A percentile compares a stretch with the other conserved stretches of the same genome.
Conservation (phyloP, 1,284 basidiomycete genomes). For the Xerocomus minutiporus region DNA sequence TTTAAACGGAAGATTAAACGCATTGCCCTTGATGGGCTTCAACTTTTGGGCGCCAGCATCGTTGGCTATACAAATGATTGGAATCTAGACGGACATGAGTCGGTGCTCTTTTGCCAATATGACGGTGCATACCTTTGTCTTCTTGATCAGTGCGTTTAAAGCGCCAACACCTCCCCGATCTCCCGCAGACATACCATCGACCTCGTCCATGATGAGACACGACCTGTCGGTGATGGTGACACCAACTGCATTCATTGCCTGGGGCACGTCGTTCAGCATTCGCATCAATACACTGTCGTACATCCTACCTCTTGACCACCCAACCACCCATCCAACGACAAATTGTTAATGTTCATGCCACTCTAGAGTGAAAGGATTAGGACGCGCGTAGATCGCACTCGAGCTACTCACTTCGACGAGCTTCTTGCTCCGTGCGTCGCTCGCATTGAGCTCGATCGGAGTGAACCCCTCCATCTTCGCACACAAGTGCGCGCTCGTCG, state of each 20-base stretch:
- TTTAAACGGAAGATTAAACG: slow-evolving; percentile 74
- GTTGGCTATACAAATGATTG: slow-evolving; percentile 98
- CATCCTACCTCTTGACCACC: slow-evolving; percentile 51
- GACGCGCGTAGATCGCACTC: not conserved
- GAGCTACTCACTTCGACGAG: slow-evolving; percentile 71
- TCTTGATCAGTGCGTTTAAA: slow-evolving; percentile 88
- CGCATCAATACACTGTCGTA: not conserved
- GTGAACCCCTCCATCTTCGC: slow-evolving; percentile 87
- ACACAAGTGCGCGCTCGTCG: slow-evolving; percentile 90
- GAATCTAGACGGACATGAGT: slow-evolving; percentile 53
- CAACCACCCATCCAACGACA: slow-evolving; percentile 87
- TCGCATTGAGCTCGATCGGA: slow-evolving; percentile 94
- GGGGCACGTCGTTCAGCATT: not conserved
- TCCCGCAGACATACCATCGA: slow-evolving; percentile 98
- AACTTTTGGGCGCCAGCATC: slow-evolving; percentile 85
- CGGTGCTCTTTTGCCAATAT: not conserved
- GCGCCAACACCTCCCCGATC: slow-evolving; percentile 96
- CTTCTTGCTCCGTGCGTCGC: slow-evolving; percentile 94
- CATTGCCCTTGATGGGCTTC: slow-evolving; percentile 77
- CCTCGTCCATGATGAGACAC: slow-evolving; percentile 98
- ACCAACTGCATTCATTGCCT: slow-evolving; percentile 66
- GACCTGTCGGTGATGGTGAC: slow-evolving; percentile 74
- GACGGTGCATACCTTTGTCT: slow-evolving; percentile 67
- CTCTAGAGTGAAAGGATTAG: slow-evolving; percentile 43
- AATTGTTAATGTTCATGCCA: slow-evolving; percentile 83